phyloP scores from a whole-genome alignment of 2,329 filamentous ascomycete genomes.

The Cladosporium austrohemisphaericum region DNA sequence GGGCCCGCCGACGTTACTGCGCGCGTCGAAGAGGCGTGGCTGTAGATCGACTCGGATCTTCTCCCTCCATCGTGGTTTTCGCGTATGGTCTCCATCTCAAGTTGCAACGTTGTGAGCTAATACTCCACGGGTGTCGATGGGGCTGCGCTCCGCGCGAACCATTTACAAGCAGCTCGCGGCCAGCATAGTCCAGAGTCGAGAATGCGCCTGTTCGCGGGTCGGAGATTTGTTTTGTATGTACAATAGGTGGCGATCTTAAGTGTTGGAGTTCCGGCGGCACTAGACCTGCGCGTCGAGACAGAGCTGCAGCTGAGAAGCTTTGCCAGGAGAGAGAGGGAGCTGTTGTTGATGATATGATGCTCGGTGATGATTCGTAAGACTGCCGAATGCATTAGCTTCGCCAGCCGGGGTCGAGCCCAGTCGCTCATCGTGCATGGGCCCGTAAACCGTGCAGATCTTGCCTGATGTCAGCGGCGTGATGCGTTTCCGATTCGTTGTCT shows the following conservation, averaged over 20 bases:
- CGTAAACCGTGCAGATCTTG: too few species aligned
- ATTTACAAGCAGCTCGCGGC: conserved; percentile 1
- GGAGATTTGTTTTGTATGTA: not conserved
- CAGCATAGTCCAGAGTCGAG: conserved; percentile 7
- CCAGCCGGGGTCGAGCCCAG: not conserved
- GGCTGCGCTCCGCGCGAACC: conserved; percentile 1
- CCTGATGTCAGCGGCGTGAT: too few species aligned
- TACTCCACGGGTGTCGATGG: not conserved
- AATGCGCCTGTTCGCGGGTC: not conserved
- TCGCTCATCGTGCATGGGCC: too few species aligned
- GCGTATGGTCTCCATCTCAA: conserved; percentile 6
- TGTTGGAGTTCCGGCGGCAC: not conserved
- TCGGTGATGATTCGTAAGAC: not conserved
- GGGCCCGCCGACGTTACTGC: not conserved
- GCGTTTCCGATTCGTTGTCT: too few species aligned
- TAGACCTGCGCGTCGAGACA: not conserved
- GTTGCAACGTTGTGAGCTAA: not conserved
- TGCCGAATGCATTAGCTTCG: not conserved
- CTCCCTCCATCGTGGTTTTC: not conserved
- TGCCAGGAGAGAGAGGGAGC: not conserved
- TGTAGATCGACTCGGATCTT: conserved; percentile 9
- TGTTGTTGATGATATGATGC: not conserved
- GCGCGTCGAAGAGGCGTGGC: conserved; percentile 8
- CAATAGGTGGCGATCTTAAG: too few species aligned
- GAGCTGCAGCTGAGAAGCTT: not conserved